Evolutionary conservation across 352 stramenopile genomes (phyloP).

Genomic region (Pythium rishiriense): DNA sequence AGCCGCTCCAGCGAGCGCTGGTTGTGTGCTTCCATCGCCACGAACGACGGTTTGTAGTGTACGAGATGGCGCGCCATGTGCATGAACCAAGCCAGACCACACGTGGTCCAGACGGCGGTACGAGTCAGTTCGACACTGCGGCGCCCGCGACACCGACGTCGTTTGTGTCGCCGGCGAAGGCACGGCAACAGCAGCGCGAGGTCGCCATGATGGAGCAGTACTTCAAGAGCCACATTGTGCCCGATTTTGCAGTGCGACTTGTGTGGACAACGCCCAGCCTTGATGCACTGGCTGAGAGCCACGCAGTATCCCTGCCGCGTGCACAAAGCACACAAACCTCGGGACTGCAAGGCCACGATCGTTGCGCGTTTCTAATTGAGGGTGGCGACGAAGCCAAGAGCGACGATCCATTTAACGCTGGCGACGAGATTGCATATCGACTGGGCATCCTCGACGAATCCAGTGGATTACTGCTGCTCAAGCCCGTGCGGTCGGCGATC

Average conservation of each 20-base stretch:
- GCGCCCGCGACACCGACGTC: neutral
- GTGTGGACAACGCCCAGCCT: constrained; percentile 27
- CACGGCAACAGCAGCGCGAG: constrained; percentile 28
- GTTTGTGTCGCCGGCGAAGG: constrained; percentile 28
- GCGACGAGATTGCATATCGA: constrained; percentile 1
- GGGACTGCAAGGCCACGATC: neutral
- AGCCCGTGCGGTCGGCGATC: constrained; percentile 4
- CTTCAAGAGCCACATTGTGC: constrained; percentile 28
- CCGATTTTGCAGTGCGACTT: constrained; percentile 16
- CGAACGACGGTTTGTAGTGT: constrained; percentile 56
- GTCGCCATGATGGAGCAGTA: constrained; percentile 21
- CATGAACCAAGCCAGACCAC: neutral
- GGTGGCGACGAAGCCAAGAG: constrained; percentile 1
- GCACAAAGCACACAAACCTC: neutral
- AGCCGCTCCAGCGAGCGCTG: constrained; percentile 21
- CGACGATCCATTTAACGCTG: neutral
- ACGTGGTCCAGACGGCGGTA: neutral
- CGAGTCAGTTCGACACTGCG: neutral
- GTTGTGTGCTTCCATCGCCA: constrained; percentile 54
- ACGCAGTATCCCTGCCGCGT: neutral
- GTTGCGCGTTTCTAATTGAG: constrained; percentile 15
- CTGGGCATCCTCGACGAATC: constrained; percentile 17
- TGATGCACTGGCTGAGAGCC: constrained; percentile 16
- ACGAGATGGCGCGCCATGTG: constrained; percentile 31
- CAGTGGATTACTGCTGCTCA: constrained; percentile 21